Base-by-base conservation (phyloP, 768 basidiomycete genomes). In the Favolaschia claudopus region DNA sequence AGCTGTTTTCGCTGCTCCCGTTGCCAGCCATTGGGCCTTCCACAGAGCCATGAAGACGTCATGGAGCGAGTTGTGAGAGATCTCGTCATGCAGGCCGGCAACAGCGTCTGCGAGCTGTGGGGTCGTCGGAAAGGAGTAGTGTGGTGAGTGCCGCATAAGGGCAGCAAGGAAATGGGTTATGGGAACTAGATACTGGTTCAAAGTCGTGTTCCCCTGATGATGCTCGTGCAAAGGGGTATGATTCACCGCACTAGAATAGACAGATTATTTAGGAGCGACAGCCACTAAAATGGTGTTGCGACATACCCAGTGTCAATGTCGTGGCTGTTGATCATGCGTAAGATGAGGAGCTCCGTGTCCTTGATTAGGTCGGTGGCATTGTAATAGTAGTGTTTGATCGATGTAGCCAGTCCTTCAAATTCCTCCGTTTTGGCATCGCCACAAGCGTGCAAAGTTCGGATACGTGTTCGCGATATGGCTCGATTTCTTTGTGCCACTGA, bases 171-270 rank as follows among this genome's bases (percentile, higher is more conserved):
- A 43, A 6, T 33, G 40, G 1, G 53, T 34, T 17, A 63, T 28
- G 1, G 60, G 58, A 0, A 22, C 2, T 5, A 39, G n/a, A 31
- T 75, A 75, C 5, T 2, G 10, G 6, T 44, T 15, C 0, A 53
- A 42, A 19, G 71, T 49, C 1, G 54, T 60, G 1, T n/a, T 14
- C 0, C 47, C 38, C 7, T 66, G 29, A 28, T 64, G 55, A 7
- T 72, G 68, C 1, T 53, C 56, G 14, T 69, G 66, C 15, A 74
- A 58, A 0, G 71, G 70, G 0, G 47, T 66, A 55, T 72, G 68
- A 44, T 60, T 65, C n/a, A 72, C 68, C 0, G 68, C 64, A 5
- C 59, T 65, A 14, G 19, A 52, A 27, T 24, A n/a, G n/a, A n/a
- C n/a, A n/a, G n/a, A 22, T n/a, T 36, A 25, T 37, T 39, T 39